Base-by-base conservation (phyloP, 371 early-diverging fungal species). In the Mucor indicus region DNA sequence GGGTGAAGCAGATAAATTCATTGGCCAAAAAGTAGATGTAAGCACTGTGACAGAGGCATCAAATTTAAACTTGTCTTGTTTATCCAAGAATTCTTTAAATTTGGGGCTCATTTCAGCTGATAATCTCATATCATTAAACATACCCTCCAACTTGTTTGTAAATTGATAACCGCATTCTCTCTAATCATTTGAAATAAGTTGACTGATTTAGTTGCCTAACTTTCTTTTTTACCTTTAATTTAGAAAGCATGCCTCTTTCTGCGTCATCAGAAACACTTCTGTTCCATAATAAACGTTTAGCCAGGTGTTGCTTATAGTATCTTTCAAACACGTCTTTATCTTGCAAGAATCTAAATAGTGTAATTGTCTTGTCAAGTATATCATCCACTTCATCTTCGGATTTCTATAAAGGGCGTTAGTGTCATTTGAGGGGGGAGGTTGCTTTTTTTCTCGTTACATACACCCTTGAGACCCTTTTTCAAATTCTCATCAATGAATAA, bases 281-380 rank as follows among this genome's bases (percentile, higher is more conserved):
- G 32, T 77, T 77, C 27, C 84, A 64, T 45, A 93, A 63, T 41
- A 96, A 56, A 12, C 96, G 83, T 38, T 85, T 86, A 4, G 96
- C 91, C 24, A 96, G 65, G 53, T 93, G 93, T 47, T 89, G 83
- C 57, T 92, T 92, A 67, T 93, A 95, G 61, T 94, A 96, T 38
- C 91, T 77, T 62, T 96, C 97, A 64, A 96, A 96, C 12, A 90
- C 79, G 61, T 96, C 97, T 72, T 93, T 94, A 60, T 93, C 90
- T 13, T 81, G 71, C n/a, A 98, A 67, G 57, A 90, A 93, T 29
- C 93, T 77, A 80, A 96, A 94, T 29, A 98, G 60, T 2, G 81
- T 80, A 22, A 95, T 84, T 0, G 91, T 82, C 55, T 87, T 86
- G 56, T 90, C 89, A 15, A 94, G 67, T 2, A 91, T 52, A 22